Percentiles rank a stretch among this genome's conserved stretches.
Conservation (phyloP, 2,329 filamentous ascomycete species). For the Colletotrichum tofieldiae region DNA sequence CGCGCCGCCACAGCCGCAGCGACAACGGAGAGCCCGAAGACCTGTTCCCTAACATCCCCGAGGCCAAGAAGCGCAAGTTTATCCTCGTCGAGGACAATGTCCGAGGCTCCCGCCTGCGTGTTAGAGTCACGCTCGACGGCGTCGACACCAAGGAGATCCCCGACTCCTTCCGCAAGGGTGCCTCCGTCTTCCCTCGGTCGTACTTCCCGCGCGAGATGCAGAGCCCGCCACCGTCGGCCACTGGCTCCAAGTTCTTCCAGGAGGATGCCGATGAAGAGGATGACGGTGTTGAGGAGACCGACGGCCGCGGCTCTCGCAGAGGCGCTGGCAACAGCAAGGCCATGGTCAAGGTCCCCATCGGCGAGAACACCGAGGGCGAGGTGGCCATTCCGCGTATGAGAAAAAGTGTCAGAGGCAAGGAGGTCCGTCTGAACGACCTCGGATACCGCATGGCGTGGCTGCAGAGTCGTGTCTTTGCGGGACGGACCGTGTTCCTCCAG, state of each 20-base stretch:
- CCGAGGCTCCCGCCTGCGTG: constrained; percentile 84
- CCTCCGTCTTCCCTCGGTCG: constrained; percentile 90
- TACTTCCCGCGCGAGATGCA: constrained; percentile 97
- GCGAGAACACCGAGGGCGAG: constrained; percentile 80
- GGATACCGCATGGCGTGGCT: constrained; percentile 98
- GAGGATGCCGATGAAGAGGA: constrained; percentile 75
- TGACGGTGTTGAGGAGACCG: constrained; percentile 66
- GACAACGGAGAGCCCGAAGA: constrained; percentile 75
- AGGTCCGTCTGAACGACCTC: constrained; percentile 92
- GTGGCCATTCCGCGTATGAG: constrained; percentile 83
- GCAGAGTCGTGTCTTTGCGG: constrained; percentile 92
- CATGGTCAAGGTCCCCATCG: constrained; percentile 75
- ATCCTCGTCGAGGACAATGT: constrained; percentile 94
- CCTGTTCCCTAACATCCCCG: constrained; percentile 90
- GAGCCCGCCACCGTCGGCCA: constrained; percentile 82
- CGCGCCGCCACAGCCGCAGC: constrained; percentile 57
- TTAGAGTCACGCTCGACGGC: constrained; percentile 92
- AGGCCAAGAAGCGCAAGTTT: constrained; percentile 94
- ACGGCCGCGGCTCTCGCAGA: constrained; percentile 60
- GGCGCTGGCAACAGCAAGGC: constrained; percentile 55
- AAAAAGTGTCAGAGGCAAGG: constrained; percentile 79
- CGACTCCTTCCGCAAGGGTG: constrained; percentile 91
- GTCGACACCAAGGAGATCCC: constrained; percentile 97
- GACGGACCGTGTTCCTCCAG: constrained; percentile 89
- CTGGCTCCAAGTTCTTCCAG: constrained; percentile 81